phyloP scores from a whole-genome alignment of 768 basidiomycete genomes.

The Tricholoma flavovirens region DNA sequence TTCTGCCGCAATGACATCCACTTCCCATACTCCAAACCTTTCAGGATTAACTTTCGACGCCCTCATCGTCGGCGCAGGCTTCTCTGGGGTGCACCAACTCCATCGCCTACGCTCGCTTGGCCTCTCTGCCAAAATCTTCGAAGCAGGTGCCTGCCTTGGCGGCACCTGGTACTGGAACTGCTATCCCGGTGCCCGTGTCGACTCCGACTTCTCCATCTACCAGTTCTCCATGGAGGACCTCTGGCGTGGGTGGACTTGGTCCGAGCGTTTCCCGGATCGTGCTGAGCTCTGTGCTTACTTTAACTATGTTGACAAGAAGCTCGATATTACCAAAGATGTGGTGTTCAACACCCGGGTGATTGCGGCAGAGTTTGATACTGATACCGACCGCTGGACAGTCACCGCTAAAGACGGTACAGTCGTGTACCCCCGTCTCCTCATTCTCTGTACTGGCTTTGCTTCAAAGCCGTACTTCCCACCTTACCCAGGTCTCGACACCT shows the following conservation, averaged over 20 bases:
- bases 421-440: conserved; percentile 15
- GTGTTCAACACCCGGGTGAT: conserved; percentile 18
- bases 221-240: conserved; percentile 19
- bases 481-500: conserved; percentile 16
- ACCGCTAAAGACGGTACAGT: conserved; percentile 13
- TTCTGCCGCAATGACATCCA: too few species aligned
- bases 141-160: conserved; percentile 17
- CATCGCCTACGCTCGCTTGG: conserved; percentile 14
- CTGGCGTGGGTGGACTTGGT: conserved; percentile 22
- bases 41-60: too few species aligned
- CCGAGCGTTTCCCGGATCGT: conserved; percentile 10
- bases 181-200: conserved; percentile 23
- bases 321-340: conserved; percentile 19
- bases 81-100: conserved; percentile 17
- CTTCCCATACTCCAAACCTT: too few species aligned
- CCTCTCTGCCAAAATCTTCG: conserved; percentile 16
- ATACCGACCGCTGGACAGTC: conserved; percentile 18
- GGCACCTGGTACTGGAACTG: conserved; percentile 25
- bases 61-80: conserved; percentile 7
- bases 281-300: conserved; percentile 20
- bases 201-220: conserved; percentile 20
- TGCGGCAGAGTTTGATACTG: conserved; percentile 16
- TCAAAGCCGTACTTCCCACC: conserved; percentile 18
- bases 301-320: conserved; percentile 19
- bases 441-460: conserved; percentile 20